Evolutionary conservation across 495 filamentous ascomycete species (phyloP), one percentile per base, ranked within the genome.

Genomic region (Neurospora tetrasperma): DNA sequence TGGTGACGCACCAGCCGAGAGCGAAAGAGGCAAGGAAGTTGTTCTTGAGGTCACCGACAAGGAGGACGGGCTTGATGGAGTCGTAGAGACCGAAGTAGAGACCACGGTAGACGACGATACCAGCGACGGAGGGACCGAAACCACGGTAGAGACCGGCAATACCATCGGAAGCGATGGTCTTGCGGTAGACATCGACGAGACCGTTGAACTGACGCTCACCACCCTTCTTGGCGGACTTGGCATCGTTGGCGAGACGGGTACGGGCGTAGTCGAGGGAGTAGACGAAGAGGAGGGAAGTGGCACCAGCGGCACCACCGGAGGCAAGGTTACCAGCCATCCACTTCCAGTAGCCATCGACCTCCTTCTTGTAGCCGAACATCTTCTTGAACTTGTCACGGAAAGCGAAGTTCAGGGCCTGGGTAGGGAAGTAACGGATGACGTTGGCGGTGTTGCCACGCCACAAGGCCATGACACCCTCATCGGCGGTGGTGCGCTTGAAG

Each of bases 81-180:
- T 98, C 96, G 94, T 99, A 98, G 92, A 99, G 92, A 83, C 96
- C 96, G 91, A 99, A 99, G 93, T 99, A 99, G 77, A 99, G 94
- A 97, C 96, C 96, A 93, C 96, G 96, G 92, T 99, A 99, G 85
- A 99, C 96, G 83, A 98, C 85, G 84, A 99, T 99, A 89, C 96
- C 96, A 85, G 90, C 88, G 81, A 99, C 96, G 79, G 96, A 99
- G 83, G 96, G 96, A 88, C 93, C 93, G 92, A 99, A 99, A 89
- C 96, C 96, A 94, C 96, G 96, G 92, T 99, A 99, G 81, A 99
- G 93, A 94, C 96, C 96, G 82, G 90, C 90, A 85, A 99, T 88
- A 95, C 96, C 96, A 84, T 99, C 96, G 80, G 92, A 90, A 76
- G 96, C 96, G 77, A 98, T 89, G 82, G 96, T 99, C 95, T 99